Evolutionary conservation across 768 basidiomycete species (phyloP).

Genomic region (Mycena maculata): DNA sequence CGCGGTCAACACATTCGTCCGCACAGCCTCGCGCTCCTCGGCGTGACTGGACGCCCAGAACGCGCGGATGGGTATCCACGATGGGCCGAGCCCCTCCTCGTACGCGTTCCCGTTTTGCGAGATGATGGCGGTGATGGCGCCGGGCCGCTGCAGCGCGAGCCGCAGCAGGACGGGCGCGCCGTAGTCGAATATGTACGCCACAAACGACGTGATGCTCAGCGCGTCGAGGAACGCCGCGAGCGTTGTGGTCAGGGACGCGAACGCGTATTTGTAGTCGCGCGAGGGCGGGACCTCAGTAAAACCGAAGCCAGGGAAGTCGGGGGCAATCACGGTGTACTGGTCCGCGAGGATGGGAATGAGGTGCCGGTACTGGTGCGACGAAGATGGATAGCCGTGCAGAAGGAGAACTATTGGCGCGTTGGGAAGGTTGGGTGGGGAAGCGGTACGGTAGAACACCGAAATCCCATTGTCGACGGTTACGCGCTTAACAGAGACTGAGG

Average conservation of each 20-base stretch:
- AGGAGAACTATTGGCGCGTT: conserved; percentile 51
- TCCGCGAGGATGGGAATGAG: conserved; percentile 55
- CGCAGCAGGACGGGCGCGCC: conserved; percentile 52
- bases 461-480: conserved; percentile 44
- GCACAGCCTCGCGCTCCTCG: conserved; percentile 41
- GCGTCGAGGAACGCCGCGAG: conserved; percentile 54
- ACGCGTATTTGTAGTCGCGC: conserved; percentile 53
- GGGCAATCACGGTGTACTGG: conserved; percentile 56
- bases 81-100: conserved; percentile 54
- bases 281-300: conserved; percentile 55
- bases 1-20: conserved; percentile 35
- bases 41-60: conserved; percentile 45
- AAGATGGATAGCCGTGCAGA: conserved; percentile 61
- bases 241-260: conserved; percentile 53
- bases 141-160: conserved; percentile 54
- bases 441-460: conserved; percentile 56
- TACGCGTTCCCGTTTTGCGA: conserved; percentile 63
- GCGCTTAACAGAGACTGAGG: conserved; percentile 37
- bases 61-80: conserved; percentile 49
- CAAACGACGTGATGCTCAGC: conserved; percentile 50
- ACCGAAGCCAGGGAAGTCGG: conserved; percentile 63
- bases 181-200: conserved; percentile 62
- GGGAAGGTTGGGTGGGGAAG: conserved; percentile 39
- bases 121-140: conserved; percentile 55
- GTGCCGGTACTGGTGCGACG: conserved; percentile 60